These are phyloP conservation scores for Coemansia sp. DNA, from an alignment of 192 early-diverging fungal species.

Conservation along the genomic window DNA sequence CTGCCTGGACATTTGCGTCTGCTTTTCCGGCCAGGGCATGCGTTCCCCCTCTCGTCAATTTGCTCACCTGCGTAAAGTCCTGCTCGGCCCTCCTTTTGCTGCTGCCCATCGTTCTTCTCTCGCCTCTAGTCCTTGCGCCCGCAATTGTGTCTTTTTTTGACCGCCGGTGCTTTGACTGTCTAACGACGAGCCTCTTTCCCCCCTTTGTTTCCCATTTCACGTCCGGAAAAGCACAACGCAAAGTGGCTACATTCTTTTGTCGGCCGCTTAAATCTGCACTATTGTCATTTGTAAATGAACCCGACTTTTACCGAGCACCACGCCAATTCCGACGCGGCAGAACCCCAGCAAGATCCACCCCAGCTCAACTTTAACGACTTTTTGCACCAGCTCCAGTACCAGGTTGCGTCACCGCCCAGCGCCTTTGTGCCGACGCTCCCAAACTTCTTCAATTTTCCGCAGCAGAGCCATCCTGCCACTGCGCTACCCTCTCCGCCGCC, in stretches of 20 bases:
- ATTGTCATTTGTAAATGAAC: background rate
- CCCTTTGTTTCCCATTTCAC: background rate
- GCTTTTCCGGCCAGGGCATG: background rate
- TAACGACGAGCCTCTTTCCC: no score
- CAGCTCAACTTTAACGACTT: background rate
- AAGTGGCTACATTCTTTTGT: slow-evolving; percentile 4
- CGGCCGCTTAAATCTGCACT: slow-evolving; percentile 3
- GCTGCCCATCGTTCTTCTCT: background rate
- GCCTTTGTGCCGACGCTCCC: background rate
- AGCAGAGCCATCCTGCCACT: background rate
- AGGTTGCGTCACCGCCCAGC: background rate
- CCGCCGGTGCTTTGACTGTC: background rate
- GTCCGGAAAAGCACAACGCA: background rate
- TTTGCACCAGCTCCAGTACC: background rate
- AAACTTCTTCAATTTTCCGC: background rate
- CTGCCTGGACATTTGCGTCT: background rate
- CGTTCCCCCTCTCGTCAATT: background rate
- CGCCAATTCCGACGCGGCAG: slow-evolving; percentile 1
- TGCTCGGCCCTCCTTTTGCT: background rate
- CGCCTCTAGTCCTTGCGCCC: background rate
- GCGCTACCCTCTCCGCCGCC: background rate
- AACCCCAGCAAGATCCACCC: background rate
- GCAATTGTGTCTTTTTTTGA: background rate
- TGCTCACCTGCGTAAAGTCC: background rate
- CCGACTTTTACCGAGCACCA: slow-evolving; percentile 3